Conservation (phyloP, 2,329 filamentous ascomycete species). For the Fusarium mexicanum region DNA sequence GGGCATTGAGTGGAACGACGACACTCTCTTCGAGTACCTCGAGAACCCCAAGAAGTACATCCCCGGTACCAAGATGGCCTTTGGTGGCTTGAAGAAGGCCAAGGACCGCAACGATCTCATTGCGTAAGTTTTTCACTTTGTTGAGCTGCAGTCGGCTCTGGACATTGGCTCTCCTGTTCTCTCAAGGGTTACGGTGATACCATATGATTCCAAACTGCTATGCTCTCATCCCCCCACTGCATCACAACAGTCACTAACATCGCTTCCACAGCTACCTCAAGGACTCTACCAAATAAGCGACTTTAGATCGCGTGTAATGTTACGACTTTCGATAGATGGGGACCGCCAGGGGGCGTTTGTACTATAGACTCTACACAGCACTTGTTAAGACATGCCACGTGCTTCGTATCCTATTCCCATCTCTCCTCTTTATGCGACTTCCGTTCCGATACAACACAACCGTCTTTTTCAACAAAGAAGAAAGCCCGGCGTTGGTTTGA, state of each 20-base stretch:
- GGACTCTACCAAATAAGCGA: slow-evolving; percentile 73
- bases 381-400: slow-evolving; percentile 44
- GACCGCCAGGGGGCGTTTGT: slow-evolving; percentile 48
- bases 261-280: slow-evolving; percentile 67
- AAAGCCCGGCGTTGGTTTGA: slow-evolving; percentile 37
- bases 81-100: slow-evolving; percentile 99
- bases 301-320: slow-evolving; percentile 47
- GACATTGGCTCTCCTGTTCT: not conserved
- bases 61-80: slow-evolving; percentile 99
- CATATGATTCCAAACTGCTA: not conserved
- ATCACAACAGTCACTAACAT: slow-evolving; percentile 37
- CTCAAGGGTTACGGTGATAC: not conserved
- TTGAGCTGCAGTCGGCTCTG: not conserved
- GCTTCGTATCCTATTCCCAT: slow-evolving; percentile 48
- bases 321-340: slow-evolving; percentile 51
- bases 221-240: not conserved
- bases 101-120: slow-evolving; percentile 99
- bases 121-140: slow-evolving; percentile 71
- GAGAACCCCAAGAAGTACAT: slow-evolving; percentile 99
- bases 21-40: slow-evolving; percentile 94
- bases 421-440: slow-evolving; percentile 49
- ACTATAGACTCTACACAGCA: slow-evolving; percentile 51
- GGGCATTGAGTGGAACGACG: slow-evolving; percentile 87
- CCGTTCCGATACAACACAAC: slow-evolving; percentile 18
- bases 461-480: slow-evolving; percentile 2